Conservation (phyloP, 768 basidiomycete species). For the Suillus tomentosus region DNA sequence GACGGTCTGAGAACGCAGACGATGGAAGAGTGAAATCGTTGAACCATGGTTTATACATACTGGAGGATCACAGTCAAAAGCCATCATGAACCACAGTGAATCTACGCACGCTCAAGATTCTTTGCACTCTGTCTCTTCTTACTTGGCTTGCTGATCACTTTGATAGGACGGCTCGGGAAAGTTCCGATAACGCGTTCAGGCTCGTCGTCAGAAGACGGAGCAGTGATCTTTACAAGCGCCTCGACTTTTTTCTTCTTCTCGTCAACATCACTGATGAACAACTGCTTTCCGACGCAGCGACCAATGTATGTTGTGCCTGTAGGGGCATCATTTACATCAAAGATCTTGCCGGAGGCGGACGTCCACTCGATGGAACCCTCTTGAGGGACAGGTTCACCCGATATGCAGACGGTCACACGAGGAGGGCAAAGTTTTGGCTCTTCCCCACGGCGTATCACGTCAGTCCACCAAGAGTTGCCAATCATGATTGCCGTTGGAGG, state of each 20-base stretch:
- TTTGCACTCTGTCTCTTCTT: conserved; percentile 96
- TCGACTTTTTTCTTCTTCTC: conserved; percentile 96
- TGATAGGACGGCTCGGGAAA: conserved; percentile 94
- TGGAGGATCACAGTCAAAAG: conserved; percentile 33
- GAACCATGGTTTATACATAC: conserved; percentile 97
- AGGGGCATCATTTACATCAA: conserved; percentile 79
- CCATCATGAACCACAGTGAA: conserved; percentile 17
- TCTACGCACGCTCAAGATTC: conserved; percentile 81
- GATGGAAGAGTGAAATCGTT: conserved; percentile 93
- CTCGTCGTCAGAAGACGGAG: conserved; percentile 77
- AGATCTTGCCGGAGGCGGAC: conserved; percentile 77
- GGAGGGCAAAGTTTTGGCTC: conserved; percentile 76
- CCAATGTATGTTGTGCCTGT: conserved; percentile 89
- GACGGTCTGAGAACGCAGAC: conserved; percentile 92
- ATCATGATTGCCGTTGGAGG: conserved; percentile 94
- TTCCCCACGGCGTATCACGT: conserved; percentile 72
- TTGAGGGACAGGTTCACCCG: conserved; percentile 84
- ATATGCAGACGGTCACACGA: conserved; percentile 85
- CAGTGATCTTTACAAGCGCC: conserved; percentile 87
- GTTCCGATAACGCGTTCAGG: conserved; percentile 82
- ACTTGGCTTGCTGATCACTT: conserved; percentile 97
- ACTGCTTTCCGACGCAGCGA: conserved; percentile 89
- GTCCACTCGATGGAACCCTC: conserved; percentile 91
- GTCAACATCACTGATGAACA: conserved; percentile 94
- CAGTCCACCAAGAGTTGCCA: conserved; percentile 94